Evolutionary conservation across 371 early-diverging fungal genomes (phyloP), one percentile per base, ranked within the genome.

Genomic region (Actinomortierella ambigua): DNA sequence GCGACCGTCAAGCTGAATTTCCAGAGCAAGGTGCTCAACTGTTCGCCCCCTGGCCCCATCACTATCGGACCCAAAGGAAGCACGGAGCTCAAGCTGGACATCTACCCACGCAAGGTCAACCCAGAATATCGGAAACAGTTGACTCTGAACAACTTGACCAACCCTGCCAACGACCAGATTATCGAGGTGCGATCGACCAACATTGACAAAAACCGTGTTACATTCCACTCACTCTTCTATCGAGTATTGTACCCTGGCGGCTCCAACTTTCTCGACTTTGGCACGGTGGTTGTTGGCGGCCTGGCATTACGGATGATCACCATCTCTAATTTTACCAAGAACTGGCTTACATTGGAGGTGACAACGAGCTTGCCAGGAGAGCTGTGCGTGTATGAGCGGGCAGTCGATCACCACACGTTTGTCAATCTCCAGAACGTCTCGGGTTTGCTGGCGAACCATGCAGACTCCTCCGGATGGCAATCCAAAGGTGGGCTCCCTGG

Each of bases 81-180:
- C n/a, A 83, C 89, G 14, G 90, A 92, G 46, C 85, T 96, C 28
- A 95, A 94, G 63, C 78, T 98, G 20, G 97, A 97, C 69, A 89
- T 98, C 47, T 97, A 95, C 70, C 99, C 99, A 2, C 90, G 98
- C n/a, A 97, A 97, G 75, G 91, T 96, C 29, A 98, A 98, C 64
- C 94, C 97, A 1, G 95, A 96, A 50, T 98, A 98, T 75, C 87
- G 95, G 61, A 98, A 98, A 73, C 96, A 98, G 75, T 88, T 98
- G 20, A 95, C 95, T 0, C 85, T 98, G 17, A 91, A 93, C 59
- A 98, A 98, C 69, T 79, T 90, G 50, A 80, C 91, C 43, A 97
- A 97, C 71, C 85, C 90, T 4, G 89, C 91, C 54, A 94, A 98
- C 70, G 94, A 96, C 77, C 92, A 92, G 67, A 91, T 91, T 42